phyloP scores from a whole-genome alignment of 805 yeast genomes.

The Candida alai region DNA sequence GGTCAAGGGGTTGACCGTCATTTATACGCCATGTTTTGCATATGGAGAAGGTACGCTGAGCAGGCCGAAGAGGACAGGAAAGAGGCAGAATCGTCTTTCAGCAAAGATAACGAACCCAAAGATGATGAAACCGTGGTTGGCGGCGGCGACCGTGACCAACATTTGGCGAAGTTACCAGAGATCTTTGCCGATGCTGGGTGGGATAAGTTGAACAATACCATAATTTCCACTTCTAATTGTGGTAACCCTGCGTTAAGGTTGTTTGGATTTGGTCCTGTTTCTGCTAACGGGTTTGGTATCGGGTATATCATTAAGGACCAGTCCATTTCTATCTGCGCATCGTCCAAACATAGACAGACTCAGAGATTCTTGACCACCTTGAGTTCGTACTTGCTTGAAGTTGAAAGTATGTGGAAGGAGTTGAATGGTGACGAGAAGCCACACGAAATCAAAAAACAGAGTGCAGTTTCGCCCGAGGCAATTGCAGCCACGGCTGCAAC shows the following conservation, averaged over 20 bases:
- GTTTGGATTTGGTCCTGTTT: slow-evolving; percentile 59
- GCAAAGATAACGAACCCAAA: slow-evolving; percentile 10
- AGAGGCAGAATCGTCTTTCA: slow-evolving; percentile 2
- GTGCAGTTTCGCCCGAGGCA: no score
- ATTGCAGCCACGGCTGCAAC: slow-evolving; percentile 3
- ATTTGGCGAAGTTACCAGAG: no score
- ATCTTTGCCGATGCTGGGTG: slow-evolving; percentile 85
- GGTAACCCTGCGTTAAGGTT: slow-evolving; percentile 57
- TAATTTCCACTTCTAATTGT: slow-evolving; percentile 63
- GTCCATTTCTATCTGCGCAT: slow-evolving; percentile 48
- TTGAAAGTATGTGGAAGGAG: slow-evolving; percentile 23
- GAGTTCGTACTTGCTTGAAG: slow-evolving; percentile 46
- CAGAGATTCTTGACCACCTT: slow-evolving; percentile 51
- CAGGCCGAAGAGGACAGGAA: slow-evolving; percentile 13
- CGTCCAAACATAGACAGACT: slow-evolving; percentile 60
- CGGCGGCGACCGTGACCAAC: no score
- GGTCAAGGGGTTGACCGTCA: slow-evolving; percentile 95
- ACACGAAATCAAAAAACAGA: no score
- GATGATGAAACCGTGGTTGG: slow-evolving; percentile 18
- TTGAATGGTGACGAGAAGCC: slow-evolving; percentile 3
- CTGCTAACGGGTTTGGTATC: slow-evolving; percentile 55
- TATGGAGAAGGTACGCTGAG: slow-evolving; percentile 68
- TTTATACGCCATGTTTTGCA: slow-evolving; percentile 78
- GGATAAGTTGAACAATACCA: slow-evolving; percentile 77
- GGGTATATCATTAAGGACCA: slow-evolving; percentile 54